phyloP scores from a whole-genome alignment of 768 basidiomycete species.

The Strobilomyces dryophilus region DNA sequence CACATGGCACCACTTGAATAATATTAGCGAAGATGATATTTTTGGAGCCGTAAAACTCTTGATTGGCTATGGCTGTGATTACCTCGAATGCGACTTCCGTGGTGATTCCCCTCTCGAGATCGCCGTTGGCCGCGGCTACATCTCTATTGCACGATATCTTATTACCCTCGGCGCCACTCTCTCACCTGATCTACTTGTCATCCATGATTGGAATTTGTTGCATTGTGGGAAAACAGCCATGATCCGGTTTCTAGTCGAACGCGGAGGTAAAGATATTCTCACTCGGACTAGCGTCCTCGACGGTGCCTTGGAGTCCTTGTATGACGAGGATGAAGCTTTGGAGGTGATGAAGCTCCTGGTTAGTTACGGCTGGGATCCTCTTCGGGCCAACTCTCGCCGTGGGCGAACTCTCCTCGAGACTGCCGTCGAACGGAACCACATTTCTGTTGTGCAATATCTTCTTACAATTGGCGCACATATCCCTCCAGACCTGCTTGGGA shows the following conservation, averaged over 20 bases:
- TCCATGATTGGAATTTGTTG: fast-evolving
- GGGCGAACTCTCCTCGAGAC: too few relatives aligned
- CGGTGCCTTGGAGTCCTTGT: too few relatives aligned
- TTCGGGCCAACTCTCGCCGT: too few relatives aligned
- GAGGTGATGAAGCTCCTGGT: too few relatives aligned
- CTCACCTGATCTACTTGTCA: neutral
- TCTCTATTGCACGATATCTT: neutral
- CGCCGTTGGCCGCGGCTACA: neutral
- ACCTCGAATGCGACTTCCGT: neutral
- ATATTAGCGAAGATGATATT: neutral
- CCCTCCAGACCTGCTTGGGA: too few relatives aligned
- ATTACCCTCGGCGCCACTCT: neutral
- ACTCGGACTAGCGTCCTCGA: too few relatives aligned
- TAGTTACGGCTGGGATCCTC: too few relatives aligned
- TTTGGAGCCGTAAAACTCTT: neutral
- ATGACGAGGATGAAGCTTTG: too few relatives aligned
- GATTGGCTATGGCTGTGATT: neutral
- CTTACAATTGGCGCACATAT: too few relatives aligned
- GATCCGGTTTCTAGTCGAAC: neutral
- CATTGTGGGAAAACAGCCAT: neutral
- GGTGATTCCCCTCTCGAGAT: neutral
- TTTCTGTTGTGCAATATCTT: neutral
- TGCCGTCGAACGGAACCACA: neutral
- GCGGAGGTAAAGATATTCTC: too few relatives aligned
- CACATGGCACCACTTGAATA: fast-evolving